Percentiles rank a stretch among this genome's conserved stretches.
These are phyloP conservation scores for Erodium maritimum DNA, from an alignment of 345 rosid genomes.

Conservation along the genomic window DNA sequence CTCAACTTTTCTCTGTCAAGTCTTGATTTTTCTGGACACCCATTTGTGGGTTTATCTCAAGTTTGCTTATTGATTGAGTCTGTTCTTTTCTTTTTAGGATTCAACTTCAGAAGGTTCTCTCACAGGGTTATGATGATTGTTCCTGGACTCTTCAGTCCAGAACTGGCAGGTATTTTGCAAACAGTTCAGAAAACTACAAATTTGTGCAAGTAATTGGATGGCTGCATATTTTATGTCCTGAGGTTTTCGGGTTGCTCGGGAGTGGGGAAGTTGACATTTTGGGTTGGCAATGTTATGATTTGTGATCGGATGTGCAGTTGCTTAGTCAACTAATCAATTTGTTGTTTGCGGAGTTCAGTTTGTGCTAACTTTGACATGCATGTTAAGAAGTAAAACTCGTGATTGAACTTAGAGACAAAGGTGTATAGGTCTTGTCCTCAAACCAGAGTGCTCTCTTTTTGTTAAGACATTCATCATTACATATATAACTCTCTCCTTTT, in stretches of 20 bases:
- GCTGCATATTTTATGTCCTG: not conserved
- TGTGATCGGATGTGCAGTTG: not conserved
- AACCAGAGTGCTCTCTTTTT: not conserved
- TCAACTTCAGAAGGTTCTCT: slow-evolving; percentile 64
- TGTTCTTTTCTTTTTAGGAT: slow-evolving; percentile 27
- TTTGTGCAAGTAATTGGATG: not conserved
- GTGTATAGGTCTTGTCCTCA: not conserved
- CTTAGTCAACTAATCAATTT: too few relatives aligned
- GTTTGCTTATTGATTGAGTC: slow-evolving; percentile 2
- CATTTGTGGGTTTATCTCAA: not conserved
- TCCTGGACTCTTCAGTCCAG: slow-evolving; percentile 69
- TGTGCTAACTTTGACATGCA: too few relatives aligned
- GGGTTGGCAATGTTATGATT: not conserved
- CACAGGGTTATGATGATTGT: slow-evolving; percentile 65
- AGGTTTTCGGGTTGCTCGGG: not conserved
- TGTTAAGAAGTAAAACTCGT: not conserved
- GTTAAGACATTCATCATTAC: not conserved
- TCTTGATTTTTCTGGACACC: slow-evolving; percentile 1
- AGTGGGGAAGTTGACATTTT: not conserved
- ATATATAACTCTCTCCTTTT: too few relatives aligned
- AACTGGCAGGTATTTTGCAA: slow-evolving; percentile 63
- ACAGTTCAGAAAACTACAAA: not conserved
- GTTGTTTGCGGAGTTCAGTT: not conserved
- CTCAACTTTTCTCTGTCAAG: not conserved
- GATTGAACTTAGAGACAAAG: not conserved